Evolutionary conservation across 2,329 filamentous ascomycete species (phyloP), one percentile per base, ranked within the genome.

Genomic region (Coniochaeta hoffmannii): DNA sequence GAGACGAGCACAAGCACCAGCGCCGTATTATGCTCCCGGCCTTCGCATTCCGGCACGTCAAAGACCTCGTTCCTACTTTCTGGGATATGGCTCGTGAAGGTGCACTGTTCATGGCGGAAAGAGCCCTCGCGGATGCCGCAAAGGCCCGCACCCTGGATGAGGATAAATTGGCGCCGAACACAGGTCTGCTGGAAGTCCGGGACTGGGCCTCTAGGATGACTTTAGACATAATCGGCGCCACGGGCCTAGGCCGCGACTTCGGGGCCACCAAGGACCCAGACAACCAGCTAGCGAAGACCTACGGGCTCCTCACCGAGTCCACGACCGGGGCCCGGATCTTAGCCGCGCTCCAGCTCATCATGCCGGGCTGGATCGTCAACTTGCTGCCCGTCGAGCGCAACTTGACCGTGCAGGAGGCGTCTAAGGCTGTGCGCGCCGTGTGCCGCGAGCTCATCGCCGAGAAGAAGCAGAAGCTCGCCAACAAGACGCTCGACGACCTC

Each of bases 1-100:
- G 92, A n/a, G 89, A 95, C 12, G 89, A 92, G 64, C 93, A 97
- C 69, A 94, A 88, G 73, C 74, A 82, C 63, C 88, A 91, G 72
- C 81, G 92, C 50, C 91, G 88, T 67, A 85, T 87, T 56, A 80
- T 96, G 17, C 83, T 87, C 73, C 90, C 90, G 0, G 89, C 90
- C 1, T 96, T 96, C 68, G 79, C 85, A n/a, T 95, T 90, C 65
- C 82, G 90, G 22, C 89, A 95, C 64, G 77, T 96, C 67, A 95
- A 94, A 66, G 81, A 93, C 57, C 73, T 96, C 14, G 94, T 95
- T 63, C 87, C 90, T 0, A 73, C 88, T 6, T 96, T 97, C 69
- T 96, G 90, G 90, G 64, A 72, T 19, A 96, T 95, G 71, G 81
- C 86, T 1, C 70, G 79, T 8, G 86, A 93, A 66, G 80, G 86